phyloP scores from a whole-genome alignment of 2,329 filamentous ascomycete genomes.

The Paraconiothyrium brasiliense region DNA sequence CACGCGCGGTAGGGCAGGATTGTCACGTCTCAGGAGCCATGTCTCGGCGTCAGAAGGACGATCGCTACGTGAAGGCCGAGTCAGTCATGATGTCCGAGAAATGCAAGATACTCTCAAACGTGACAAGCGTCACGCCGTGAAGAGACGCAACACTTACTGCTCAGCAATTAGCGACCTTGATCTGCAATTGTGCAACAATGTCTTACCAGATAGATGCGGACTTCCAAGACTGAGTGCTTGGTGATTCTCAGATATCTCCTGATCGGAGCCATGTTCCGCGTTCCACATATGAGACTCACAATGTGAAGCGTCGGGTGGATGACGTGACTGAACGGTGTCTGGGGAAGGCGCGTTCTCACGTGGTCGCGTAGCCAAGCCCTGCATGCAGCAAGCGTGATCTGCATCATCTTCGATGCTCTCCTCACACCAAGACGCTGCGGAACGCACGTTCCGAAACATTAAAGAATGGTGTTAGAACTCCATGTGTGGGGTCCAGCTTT shows the following conservation, averaged over 20 bases:
- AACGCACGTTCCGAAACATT: not conserved
- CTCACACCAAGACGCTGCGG: not conserved
- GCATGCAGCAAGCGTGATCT: not conserved
- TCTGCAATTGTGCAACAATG: not conserved
- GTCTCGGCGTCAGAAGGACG: constrained; percentile 82
- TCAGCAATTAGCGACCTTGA: constrained; percentile 1
- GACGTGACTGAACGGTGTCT: constrained; percentile 5
- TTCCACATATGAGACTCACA: not conserved
- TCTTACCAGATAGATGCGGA: constrained; percentile 80
- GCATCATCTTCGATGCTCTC: not conserved
- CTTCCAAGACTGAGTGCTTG: constrained; percentile 94
- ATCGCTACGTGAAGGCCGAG: constrained; percentile 58
- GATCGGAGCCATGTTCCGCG: constrained; percentile 74
- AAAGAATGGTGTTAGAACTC: constrained; percentile 71
- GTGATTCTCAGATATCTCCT: constrained; percentile 91
- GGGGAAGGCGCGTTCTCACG: constrained; percentile 15
- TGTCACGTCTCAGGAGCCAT: constrained; percentile 82
- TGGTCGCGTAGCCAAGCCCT: constrained; percentile 14
- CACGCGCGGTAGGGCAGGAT: constrained; percentile 81
- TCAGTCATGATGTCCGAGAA: constrained; percentile 6
- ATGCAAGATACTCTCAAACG: constrained; percentile 6
- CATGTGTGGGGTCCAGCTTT: constrained; percentile 93
- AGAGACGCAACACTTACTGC: constrained; percentile 4
- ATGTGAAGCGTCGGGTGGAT: not conserved
- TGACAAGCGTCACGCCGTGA: constrained; percentile 1